phyloP scores from a whole-genome alignment of 768 basidiomycete genomes.

The Fistulinella prunicolor region DNA sequence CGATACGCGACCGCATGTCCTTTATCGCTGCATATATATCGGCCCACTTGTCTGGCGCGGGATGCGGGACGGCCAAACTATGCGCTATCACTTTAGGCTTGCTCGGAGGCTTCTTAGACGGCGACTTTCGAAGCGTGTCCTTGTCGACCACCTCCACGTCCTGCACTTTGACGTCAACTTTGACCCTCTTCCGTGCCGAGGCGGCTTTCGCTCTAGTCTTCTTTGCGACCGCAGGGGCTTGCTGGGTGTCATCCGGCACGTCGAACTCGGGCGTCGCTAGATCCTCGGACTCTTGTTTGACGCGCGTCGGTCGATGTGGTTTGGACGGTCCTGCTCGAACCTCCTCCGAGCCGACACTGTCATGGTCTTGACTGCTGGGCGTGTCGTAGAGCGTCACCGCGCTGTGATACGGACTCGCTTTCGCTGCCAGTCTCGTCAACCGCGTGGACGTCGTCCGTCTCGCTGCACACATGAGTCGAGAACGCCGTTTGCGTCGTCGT shows the following conservation, averaged over 20 bases:
- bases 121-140: neutral
- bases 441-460: conserved; percentile 29
- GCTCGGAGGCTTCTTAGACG: conserved; percentile 36
- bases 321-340: conserved; percentile 16
- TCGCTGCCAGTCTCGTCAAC: conserved; percentile 35
- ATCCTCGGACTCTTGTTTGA: conserved; percentile 25
- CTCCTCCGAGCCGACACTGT: conserved; percentile 1
- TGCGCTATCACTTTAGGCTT: conserved; percentile 58
- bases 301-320: conserved; percentile 26
- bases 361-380: conserved; percentile 1
- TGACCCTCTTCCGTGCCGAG: neutral
- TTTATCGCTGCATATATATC: conserved; percentile 71
- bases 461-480: conserved; percentile 20
- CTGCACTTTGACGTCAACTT: neutral
- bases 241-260: neutral
- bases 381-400: conserved; percentile 41
- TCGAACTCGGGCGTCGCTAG: neutral
- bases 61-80: conserved; percentile 57
- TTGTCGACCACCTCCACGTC: neutral
- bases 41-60: conserved; percentile 63
- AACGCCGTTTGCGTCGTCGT: neutral
- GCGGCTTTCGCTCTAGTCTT: neutral
- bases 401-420: conserved; percentile 42
- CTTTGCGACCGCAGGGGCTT: neutral
- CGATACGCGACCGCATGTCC: conserved; percentile 65